Evolutionary conservation across 768 basidiomycete species (phyloP).

Genomic region (Pisolithus orientalis): DNA sequence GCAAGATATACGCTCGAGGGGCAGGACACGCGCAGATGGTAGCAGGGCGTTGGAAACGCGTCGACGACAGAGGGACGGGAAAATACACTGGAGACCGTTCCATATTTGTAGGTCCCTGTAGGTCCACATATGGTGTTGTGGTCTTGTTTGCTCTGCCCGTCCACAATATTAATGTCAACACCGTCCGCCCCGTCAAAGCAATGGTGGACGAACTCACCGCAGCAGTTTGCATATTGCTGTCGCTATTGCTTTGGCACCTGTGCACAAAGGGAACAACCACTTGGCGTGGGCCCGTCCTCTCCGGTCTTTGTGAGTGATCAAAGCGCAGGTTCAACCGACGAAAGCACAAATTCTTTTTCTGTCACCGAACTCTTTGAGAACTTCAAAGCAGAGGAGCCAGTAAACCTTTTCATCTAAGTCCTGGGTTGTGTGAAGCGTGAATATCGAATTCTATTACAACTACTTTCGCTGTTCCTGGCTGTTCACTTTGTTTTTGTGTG

Average conservation of each 20-base stretch:
- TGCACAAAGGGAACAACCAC: background rate
- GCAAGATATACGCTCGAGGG: slow-evolving; percentile 1
- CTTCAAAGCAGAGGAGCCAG: too few species aligned
- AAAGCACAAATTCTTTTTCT: too few species aligned
- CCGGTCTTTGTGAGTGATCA: too few species aligned
- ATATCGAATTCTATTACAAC: background rate
- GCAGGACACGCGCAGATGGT: slow-evolving; percentile 13
- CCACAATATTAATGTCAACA: background rate
- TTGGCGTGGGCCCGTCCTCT: too few species aligned
- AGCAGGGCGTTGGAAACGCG: slow-evolving; percentile 15
- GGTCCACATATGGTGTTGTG: slow-evolving; percentile 28
- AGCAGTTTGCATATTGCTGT: background rate
- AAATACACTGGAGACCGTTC: slow-evolving; percentile 19
- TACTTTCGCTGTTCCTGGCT: too few species aligned
- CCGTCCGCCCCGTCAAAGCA: background rate
- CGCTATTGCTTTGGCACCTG: background rate
- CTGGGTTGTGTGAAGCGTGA: too few species aligned
- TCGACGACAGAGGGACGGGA: slow-evolving; percentile 17
- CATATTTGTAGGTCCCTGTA: slow-evolving; percentile 31
- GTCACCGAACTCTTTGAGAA: too few species aligned
- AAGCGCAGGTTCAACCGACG: too few species aligned
- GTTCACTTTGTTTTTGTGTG: too few species aligned
- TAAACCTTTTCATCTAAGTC: too few species aligned
- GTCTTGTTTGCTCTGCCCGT: slow-evolving; percentile 19
- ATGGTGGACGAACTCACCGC: background rate